These are phyloP conservation scores for Coccomyxa subellipsoidea DNA, from an alignment of 163 green algal species.

Conservation along the genomic window DNA sequence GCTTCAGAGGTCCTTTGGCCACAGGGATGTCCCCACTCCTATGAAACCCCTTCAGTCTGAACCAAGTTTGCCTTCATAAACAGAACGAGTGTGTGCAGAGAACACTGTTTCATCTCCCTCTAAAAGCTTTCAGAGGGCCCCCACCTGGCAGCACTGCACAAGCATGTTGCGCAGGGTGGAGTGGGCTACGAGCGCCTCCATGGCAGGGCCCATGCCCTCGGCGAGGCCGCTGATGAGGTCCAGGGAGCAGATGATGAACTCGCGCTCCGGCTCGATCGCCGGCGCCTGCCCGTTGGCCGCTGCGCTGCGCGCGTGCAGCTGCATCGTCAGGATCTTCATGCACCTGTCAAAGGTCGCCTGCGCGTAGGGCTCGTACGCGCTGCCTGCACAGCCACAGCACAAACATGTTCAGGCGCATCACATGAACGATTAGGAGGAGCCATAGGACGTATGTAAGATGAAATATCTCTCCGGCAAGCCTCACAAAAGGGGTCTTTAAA, in stretches of 20 bases:
- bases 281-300: neutral
- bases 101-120: too few species aligned
- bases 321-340: conserved; percentile 42
- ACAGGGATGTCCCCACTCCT: too few species aligned
- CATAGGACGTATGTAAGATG: too few species aligned
- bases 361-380: conserved; percentile 63
- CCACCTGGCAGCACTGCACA: conserved; percentile 43
- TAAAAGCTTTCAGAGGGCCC: neutral
- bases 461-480: too few species aligned
- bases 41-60: too few species aligned
- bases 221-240: conserved; percentile 74
- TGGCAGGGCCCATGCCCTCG: conserved; percentile 65
- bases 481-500: too few species aligned
- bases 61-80: too few species aligned
- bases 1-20: too few species aligned
- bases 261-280: conserved; percentile 34
- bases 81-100: too few species aligned
- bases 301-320: conserved; percentile 34
- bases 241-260: conserved; percentile 72
- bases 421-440: too few species aligned
- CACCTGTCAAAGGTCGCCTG: conserved; percentile 60
- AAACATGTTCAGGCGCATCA: neutral
- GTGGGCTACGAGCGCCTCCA: conserved; percentile 65
- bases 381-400: conserved; percentile 6
- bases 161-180: conserved; percentile 46